Conservation (phyloP, 1,284 basidiomycete species). For the Golubevia sp. region DNA sequence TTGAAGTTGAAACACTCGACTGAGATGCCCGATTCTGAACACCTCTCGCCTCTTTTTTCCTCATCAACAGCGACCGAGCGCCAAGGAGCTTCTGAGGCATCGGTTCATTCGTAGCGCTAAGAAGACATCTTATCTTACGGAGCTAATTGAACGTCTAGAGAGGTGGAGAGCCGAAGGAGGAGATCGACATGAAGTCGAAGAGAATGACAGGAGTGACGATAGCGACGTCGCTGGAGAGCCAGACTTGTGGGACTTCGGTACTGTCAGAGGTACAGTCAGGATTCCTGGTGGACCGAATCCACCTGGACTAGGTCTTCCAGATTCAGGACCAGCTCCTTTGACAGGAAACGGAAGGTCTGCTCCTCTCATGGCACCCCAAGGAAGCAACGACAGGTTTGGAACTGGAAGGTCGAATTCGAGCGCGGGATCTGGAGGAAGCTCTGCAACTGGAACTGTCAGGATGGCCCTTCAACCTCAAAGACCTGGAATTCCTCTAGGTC, state of each 20-base stretch:
- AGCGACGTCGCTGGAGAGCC: constrained; percentile 34
- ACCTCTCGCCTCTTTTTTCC: constrained; percentile 12
- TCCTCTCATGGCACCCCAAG: background rate
- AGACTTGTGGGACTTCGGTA: constrained; percentile 52
- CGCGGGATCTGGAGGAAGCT: background rate
- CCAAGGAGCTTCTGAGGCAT: constrained; percentile 92
- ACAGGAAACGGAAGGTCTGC: background rate
- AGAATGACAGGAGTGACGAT: constrained; percentile 35
- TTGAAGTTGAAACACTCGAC: constrained; percentile 1
- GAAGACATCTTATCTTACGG: constrained; percentile 89
- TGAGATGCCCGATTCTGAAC: constrained; percentile 8
- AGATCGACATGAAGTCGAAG: constrained; percentile 39
- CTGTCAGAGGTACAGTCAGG: constrained; percentile 40
- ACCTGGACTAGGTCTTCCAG: background rate
- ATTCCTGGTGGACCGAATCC: background rate
- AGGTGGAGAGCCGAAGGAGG: constrained; percentile 80
- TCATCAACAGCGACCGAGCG: constrained; percentile 76
- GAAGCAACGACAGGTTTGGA: background rate
- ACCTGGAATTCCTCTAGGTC: background rate
- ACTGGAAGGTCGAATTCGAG: background rate
- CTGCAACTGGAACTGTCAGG: background rate
- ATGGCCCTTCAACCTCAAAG: background rate
- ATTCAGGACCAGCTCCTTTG: background rate
- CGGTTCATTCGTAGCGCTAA: constrained; percentile 93
- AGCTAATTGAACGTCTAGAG: constrained; percentile 91